A percentile compares a stretch with the other conserved stretches of the same genome.
phyloP scores from a whole-genome alignment of 139 green algal genomes.

The Volvox africanus region DNA sequence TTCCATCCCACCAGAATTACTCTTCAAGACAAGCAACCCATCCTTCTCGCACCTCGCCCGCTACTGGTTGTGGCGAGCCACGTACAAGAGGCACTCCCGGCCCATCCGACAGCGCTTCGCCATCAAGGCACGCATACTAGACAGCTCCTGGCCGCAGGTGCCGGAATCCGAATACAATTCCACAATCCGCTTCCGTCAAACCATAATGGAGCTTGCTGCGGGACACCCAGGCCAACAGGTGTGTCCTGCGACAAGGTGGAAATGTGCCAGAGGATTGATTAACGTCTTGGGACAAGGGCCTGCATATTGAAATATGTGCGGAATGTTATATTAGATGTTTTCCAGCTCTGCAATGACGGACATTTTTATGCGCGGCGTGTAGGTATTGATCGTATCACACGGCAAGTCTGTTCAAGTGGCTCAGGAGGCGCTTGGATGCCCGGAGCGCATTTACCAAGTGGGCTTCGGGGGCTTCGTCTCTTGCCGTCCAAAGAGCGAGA shows the following conservation, averaged over 20 bases:
- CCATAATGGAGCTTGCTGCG: background rate
- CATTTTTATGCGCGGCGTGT: background rate
- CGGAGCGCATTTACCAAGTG: background rate
- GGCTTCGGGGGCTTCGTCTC: slow-evolving; percentile 11
- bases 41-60: background rate
- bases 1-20: background rate
- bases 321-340: background rate
- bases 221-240: slow-evolving; percentile 22
- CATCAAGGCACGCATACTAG: background rate
- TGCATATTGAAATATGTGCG: background rate
- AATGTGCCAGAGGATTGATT: background rate
- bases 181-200: background rate
- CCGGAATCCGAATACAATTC: slow-evolving; percentile 5
- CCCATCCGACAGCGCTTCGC: background rate
- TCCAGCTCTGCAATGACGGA: background rate
- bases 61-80: slow-evolving; percentile 32
- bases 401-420: slow-evolving; percentile 27
- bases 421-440: slow-evolving; percentile 9
- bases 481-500: background rate
- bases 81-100: slow-evolving; percentile 11
- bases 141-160: background rate
- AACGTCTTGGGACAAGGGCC: background rate
- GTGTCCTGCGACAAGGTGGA: background rate
- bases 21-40: slow-evolving; percentile 5
- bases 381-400: slow-evolving; percentile 43